Evolutionary conservation across 2,329 filamentous ascomycete genomes (phyloP), one percentile per base, ranked within the genome.

Genomic region (Calonectria ilicicola): DNA sequence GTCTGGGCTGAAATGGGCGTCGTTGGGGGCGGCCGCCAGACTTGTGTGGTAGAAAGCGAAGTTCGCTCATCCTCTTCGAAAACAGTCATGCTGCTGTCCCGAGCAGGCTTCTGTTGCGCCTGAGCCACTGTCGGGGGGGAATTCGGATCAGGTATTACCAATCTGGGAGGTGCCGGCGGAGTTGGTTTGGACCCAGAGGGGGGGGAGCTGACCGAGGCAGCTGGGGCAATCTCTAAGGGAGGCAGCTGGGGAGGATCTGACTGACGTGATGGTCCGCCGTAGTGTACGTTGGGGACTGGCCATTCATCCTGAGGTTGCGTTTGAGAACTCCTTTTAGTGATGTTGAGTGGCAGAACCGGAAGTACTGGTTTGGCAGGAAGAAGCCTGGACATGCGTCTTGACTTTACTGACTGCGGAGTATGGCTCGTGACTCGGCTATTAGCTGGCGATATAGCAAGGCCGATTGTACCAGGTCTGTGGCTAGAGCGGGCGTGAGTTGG

Each of bases 11-110:
- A 87, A 47, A 83, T 81, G 1, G 87, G 86, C 23, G 85, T 86
- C 2, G 83, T 82, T 2, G 86, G 84, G 0, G 88, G 87, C 7
- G 87, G 88, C 15, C 87, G 83, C 89, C 89, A 90, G 56, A 89
- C 85, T 68, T 87, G 85, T n/a, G 74, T 84, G 27, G 78, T 80
- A 4, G 83, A 81, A 58, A 78, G 56, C 53, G 85, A 82, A 76
- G 82, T 62, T 70, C 82, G 81, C 72, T 87, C 82, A 76, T 89
- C 86, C 81, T 90, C 86, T 72, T 90, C 88, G 70, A 90, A 87
- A 80, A 91, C 85, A 10, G 88, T 87, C 74, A 89, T 82, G 69
- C 86, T 83, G 80, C 89, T 87, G 69, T 87, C 85, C 26, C 82
- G 83, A 12, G 81, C 78, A 44, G 74, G 65, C 15, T 49, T 65